Percentiles rank a stretch among this genome's conserved stretches.
phyloP scores from a whole-genome alignment of 306 rosid species.

The Acacia confusa region DNA sequence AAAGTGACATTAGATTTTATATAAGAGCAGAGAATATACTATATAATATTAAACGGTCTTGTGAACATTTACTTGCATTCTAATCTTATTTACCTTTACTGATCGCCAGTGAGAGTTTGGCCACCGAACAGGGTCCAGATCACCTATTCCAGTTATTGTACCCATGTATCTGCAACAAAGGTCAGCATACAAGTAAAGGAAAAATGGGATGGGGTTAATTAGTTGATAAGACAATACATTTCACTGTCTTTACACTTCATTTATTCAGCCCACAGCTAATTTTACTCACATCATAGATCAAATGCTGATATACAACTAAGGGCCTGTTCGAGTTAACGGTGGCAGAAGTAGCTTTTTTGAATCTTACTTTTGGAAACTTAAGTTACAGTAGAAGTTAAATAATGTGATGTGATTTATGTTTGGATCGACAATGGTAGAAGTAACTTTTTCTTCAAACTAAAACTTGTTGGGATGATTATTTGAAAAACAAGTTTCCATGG shows the following conservation, averaged over 20 bases:
- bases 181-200: conserved; percentile 17
- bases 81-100: conserved; percentile 60
- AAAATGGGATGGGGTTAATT: not conserved
- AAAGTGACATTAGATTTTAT: conserved; percentile 9
- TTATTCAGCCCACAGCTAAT: not conserved
- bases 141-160: conserved; percentile 84
- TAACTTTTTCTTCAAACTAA: too few relatives aligned
- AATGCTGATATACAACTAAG: not conserved
- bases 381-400: too few relatives aligned
- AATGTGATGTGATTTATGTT: too few relatives aligned
- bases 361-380: too few relatives aligned
- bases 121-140: conserved; percentile 85
- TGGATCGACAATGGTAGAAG: too few relatives aligned
- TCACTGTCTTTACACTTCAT: conserved; percentile 12
- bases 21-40: not conserved
- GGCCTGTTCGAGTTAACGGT: too few relatives aligned
- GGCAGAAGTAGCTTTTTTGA: too few relatives aligned
- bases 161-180: conserved; percentile 79
- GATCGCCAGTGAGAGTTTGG: conserved; percentile 89
- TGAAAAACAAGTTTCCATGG: too few relatives aligned
- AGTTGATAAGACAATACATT: not conserved
- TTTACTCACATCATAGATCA: not conserved
- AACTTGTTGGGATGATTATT: too few relatives aligned
- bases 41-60: not conserved
- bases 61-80: not conserved